Evolutionary conservation across 2,329 filamentous ascomycete genomes (phyloP), one percentile per base, ranked within the genome.

Genomic region (Parastagonospora nodorum): DNA sequence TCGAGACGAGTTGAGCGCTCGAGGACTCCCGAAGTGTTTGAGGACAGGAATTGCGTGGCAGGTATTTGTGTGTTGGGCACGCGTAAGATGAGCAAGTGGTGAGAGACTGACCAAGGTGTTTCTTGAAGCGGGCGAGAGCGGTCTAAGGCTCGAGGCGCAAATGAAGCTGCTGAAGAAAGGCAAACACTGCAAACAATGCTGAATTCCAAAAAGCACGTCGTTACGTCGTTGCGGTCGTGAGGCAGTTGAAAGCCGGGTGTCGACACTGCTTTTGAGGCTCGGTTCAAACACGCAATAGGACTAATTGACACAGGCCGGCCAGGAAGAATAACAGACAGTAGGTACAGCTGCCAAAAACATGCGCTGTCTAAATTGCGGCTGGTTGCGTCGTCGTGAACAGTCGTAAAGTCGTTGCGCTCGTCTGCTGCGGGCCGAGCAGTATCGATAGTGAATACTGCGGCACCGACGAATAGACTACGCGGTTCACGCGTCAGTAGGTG

Each of bases 211-310:
- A 70, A 65, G 63, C 65, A 68, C 64, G 68, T 74, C 71, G 72
- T 74, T 55, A 74, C 44, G 66, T 74, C 72, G 72, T 74, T 63
- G 69, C 67, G 63, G 66, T 74, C 71, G 71, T 74, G 51, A 73
- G 68, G 62, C 61, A 58, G 57, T 48, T 56, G 53, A 57, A 45
- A 51, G 53, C 43, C 50, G 52, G 45, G 44, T 40, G 50, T 53
- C 30, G 53, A 53, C 64, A 63, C 63, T 56, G 66, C 64, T 73
- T 68, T 68, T 72, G 56, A 53, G 39, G 53, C 53, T 57, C 55
- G 63, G 46, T 65, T 65, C 61, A 69, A 61, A 67, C 57, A 66
- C 55, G 64, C 60, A 63, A 61, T 57, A 51, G 48, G 59, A 64
- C 51, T 61, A 68, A 65, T 61, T 50, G 61, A 66, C 59, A 51